Percentiles rank a stretch among this genome's conserved stretches.
Conservation (phyloP, 352 stramenopile species). For the Globisporangium camurandrum region DNA sequence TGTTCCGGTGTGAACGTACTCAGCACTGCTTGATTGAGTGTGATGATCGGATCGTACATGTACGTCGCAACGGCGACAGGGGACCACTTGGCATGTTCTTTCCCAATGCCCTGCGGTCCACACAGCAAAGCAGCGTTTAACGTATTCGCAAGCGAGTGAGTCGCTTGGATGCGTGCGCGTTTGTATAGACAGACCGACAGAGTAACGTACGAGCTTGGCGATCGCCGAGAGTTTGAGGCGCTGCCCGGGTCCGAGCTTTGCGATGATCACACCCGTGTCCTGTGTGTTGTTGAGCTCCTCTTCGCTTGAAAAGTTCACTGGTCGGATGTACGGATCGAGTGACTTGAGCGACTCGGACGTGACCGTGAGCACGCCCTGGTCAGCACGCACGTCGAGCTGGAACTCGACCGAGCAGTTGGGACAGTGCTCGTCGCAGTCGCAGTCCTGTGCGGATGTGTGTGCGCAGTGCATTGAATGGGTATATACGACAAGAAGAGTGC, state of each 20-base stretch:
- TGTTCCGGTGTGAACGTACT: conserved; percentile 92
- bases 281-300: conserved; percentile 91
- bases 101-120: conserved; percentile 86
- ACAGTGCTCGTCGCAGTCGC: conserved; percentile 95
- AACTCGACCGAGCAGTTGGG: conserved; percentile 96
- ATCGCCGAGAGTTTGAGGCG: conserved; percentile 92
- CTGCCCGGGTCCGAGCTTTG: conserved; percentile 94
- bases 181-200: background rate
- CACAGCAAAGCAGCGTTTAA: background rate
- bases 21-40: conserved; percentile 87
- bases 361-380: conserved; percentile 61
- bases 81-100: conserved; percentile 97
- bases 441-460: conserved; percentile 30
- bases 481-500: conserved; percentile 19
- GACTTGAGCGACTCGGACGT: conserved; percentile 78
- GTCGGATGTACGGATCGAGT: conserved; percentile 79
- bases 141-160: background rate
- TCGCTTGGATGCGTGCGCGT: background rate
- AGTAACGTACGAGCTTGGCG: conserved; percentile 70
- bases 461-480: background rate
- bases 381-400: conserved; percentile 89
- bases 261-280: conserved; percentile 94
- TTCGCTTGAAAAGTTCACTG: conserved; percentile 82
- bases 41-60: conserved; percentile 89
- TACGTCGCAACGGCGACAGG: conserved; percentile 94